A percentile compares a stretch with the other conserved stretches of the same genome.
Conservation (phyloP, 495 filamentous ascomycete species). For the Parathielavia hyrcaniae region DNA sequence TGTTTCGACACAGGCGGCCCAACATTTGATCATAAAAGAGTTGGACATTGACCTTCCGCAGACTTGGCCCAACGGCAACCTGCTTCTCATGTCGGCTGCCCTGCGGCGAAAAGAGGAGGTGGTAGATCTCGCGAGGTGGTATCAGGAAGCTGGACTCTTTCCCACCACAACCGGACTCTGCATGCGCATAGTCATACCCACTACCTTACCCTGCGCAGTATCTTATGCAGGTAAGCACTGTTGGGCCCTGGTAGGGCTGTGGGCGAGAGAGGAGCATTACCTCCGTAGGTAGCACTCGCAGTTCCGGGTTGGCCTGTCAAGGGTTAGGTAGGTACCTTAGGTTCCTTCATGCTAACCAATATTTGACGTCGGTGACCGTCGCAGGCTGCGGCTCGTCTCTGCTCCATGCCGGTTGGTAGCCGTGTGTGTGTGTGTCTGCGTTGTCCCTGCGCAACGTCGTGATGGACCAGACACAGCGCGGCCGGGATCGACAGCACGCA, state of each 20-base stretch:
- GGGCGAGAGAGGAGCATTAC: not conserved
- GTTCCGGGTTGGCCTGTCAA: slow-evolving; percentile 14
- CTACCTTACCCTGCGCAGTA: no score
- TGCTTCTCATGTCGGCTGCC: not conserved
- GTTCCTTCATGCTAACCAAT: slow-evolving; percentile 17
- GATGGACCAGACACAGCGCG: not conserved
- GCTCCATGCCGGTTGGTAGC: slow-evolving; percentile 5
- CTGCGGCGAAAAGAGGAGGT: not conserved
- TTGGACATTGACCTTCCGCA: not conserved
- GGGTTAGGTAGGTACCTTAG: no score
- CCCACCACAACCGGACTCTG: not conserved
- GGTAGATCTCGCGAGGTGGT: not conserved
- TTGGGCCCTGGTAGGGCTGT: not conserved
- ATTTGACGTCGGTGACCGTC: not conserved
- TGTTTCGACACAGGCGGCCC: slow-evolving; percentile 2
- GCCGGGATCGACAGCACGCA: not conserved
- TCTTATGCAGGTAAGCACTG: slow-evolving; percentile 10
- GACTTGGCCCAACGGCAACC: not conserved
- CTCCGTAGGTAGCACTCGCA: slow-evolving; percentile 4
- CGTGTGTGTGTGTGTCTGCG: slow-evolving; percentile 15
- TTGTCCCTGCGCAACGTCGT: not conserved
- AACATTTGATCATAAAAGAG: slow-evolving; percentile 5
- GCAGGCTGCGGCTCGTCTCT: slow-evolving; percentile 10
- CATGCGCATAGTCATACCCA: not conserved
- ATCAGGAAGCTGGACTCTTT: not conserved